phyloP scores from a whole-genome alignment of 139 green algal genomes.

The Spirogloea muscicola region DNA sequence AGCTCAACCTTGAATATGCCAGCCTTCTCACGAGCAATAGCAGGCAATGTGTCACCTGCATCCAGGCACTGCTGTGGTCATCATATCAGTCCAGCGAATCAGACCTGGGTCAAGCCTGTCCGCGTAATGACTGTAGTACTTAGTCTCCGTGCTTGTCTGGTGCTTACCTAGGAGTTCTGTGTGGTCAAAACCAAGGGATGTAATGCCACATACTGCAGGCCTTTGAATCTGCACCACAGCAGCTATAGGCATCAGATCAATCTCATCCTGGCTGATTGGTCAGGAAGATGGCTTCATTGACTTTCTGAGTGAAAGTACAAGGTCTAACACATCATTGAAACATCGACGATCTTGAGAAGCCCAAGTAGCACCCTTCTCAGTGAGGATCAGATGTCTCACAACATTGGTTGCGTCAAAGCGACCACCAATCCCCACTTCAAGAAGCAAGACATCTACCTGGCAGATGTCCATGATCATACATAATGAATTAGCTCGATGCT shows the following conservation, averaged over 20 bases:
- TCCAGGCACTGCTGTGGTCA: too few species aligned
- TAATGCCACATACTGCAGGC: slow-evolving; percentile 71
- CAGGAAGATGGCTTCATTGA: too few species aligned
- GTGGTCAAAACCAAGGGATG: slow-evolving; percentile 90
- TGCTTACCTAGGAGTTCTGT: slow-evolving; percentile 81
- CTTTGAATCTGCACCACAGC: slow-evolving; percentile 21
- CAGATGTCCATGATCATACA: too few species aligned
- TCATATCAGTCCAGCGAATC: too few species aligned
- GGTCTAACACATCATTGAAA: too few species aligned
- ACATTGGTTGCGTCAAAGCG: slow-evolving; percentile 94
- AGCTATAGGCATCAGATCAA: slow-evolving; percentile 10
- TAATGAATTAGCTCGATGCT: too few species aligned
- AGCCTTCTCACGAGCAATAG: slow-evolving; percentile 93
- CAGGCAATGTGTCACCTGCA: slow-evolving; percentile 75
- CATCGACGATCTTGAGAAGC: too few species aligned
- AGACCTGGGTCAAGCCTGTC: too few species aligned
- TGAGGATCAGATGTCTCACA: slow-evolving; percentile 9
- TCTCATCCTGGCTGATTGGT: not conserved
- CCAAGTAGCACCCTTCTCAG: too few species aligned
- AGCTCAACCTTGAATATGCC: slow-evolving; percentile 54
- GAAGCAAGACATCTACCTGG: slow-evolving; percentile 77
- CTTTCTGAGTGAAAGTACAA: not conserved
- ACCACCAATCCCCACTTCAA: slow-evolving; percentile 93
- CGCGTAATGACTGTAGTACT: too few species aligned
- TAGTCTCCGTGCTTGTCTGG: too few species aligned